Base-by-base conservation (phyloP, 129 eudicot genomes). In the Cynara cardunculus region DNA sequence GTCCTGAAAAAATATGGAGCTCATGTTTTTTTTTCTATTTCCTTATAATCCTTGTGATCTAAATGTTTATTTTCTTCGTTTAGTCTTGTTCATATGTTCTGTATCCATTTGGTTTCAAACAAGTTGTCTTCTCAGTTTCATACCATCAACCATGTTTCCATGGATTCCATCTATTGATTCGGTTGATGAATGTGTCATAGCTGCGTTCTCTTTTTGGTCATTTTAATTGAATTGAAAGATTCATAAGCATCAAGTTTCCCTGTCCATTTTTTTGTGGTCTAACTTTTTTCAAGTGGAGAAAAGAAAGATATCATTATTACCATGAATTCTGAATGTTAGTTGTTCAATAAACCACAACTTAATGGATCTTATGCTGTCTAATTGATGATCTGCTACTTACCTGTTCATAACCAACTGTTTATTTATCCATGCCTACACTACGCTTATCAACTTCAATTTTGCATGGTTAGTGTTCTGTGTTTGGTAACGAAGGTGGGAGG, bases 361-460 rank as follows among this genome's bases (percentile, higher is more conserved):
- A 3, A 46, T 53, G 56, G 31, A 75, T 68, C 80, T 31, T 62
- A 64, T 64, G 71, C 72, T 32, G 16, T 77, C 62, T 77, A 24
- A 64, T 32, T 77, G 80, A 35, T 31, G 80, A 35, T 76, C 35
- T 8, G 70, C 28, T 34, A 69, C 67, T 79, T 21, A 8, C 68
- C 75, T 21, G 46, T 41, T 19, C 44, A 25, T 28, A 49, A 25
- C 75, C 53, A 32, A 46, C 46, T 49, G 35, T 11, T 44, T 69
- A 24, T 69, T 27, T 37, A 66, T 66, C 41, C 7, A 35, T 5
- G 72, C 70, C 53, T 75, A 75, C 25, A 11, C 69, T 59, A 56
- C 32, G 78, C 59, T 76, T 64, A 21, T 62, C 71, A 32, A 76
- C 31, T 32, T 14, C 6, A 22, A 18, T n/a, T 61, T 61, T 61